Conservation (phyloP, 192 early-diverging fungal genomes). For the Backusella parvicylindrica region DNA sequence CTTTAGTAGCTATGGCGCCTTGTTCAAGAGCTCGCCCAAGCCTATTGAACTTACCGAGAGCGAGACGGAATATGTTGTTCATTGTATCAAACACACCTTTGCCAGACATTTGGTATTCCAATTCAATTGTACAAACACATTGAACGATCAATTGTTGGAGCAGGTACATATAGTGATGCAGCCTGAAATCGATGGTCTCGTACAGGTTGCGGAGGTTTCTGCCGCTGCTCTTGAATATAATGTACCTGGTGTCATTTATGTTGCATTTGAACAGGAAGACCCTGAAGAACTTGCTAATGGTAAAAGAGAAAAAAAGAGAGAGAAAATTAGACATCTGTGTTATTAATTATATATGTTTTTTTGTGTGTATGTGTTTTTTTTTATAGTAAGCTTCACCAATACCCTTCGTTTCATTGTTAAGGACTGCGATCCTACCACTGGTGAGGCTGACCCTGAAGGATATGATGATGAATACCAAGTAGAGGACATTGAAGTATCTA, state of each 20-base stretch:
- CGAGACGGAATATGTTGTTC: slow-evolving; percentile 96
- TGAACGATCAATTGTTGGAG: slow-evolving; percentile 90
- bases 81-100: slow-evolving; percentile 93
- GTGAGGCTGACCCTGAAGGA: slow-evolving; percentile 90
- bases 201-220: slow-evolving; percentile 69
- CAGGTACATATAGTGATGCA: slow-evolving; percentile 84
- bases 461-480: slow-evolving; percentile 93
- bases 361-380: no score
- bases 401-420: slow-evolving; percentile 88
- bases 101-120: slow-evolving; percentile 91
- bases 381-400: slow-evolving; percentile 71
- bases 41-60: slow-evolving; percentile 83
- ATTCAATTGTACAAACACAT: slow-evolving; percentile 93
- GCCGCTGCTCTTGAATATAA: slow-evolving; percentile 72
- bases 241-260: slow-evolving; percentile 77
- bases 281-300: slow-evolving; percentile 55
- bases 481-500: slow-evolving; percentile 82
- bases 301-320: slow-evolving; percentile 22
- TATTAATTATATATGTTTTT: slow-evolving; percentile 3
- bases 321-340: not conserved
- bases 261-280: slow-evolving; percentile 75
- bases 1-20: slow-evolving; percentile 75
- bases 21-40: slow-evolving; percentile 81
- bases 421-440: slow-evolving; percentile 93
- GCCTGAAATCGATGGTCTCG: slow-evolving; percentile 57